Evolutionary conservation across 306 rosid genomes (phyloP).

Genomic region (Acmispon strigosus): DNA sequence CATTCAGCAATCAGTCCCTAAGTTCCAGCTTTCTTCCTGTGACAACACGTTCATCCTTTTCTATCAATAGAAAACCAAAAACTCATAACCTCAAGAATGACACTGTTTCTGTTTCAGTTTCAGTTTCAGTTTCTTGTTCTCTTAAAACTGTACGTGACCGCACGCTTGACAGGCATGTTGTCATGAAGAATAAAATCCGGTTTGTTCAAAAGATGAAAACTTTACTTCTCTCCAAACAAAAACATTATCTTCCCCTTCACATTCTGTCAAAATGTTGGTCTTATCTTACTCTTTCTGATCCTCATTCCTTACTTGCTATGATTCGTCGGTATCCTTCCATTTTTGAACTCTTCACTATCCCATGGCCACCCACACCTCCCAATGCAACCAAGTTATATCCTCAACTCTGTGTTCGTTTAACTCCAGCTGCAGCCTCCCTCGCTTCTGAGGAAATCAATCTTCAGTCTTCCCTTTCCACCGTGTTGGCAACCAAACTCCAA

Average conservation of each 20-base stretch:
- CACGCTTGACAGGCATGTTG: slow-evolving; percentile 63
- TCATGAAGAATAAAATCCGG: slow-evolving; percentile 53
- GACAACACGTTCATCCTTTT: slow-evolving; percentile 18
- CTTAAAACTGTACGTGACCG: slow-evolving; percentile 67
- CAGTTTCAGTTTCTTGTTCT: slow-evolving; percentile 54
- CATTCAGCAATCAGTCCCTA: slow-evolving; percentile 26
- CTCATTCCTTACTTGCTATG: slow-evolving; percentile 67
- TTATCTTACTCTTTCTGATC: slow-evolving; percentile 57
- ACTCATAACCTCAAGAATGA: neutral
- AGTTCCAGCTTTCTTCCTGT: slow-evolving; percentile 37
- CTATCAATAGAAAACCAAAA: slow-evolving; percentile 21
- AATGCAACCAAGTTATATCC: slow-evolving; percentile 69
- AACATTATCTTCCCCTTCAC: slow-evolving; percentile 65
- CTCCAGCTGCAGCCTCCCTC: slow-evolving; percentile 79
- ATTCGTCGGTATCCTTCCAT: slow-evolving; percentile 78
- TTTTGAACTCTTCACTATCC: slow-evolving; percentile 61
- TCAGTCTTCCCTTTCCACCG: slow-evolving; percentile 42
- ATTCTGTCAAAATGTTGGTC: slow-evolving; percentile 73
- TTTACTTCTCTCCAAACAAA: slow-evolving; percentile 81
- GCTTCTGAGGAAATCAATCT: slow-evolving; percentile 57
- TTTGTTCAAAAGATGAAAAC: slow-evolving; percentile 82
- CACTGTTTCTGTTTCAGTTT: slow-evolving; percentile 35
- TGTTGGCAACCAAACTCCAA: slow-evolving; percentile 76
- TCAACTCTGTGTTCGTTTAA: slow-evolving; percentile 83
- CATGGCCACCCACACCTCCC: slow-evolving; percentile 59